phyloP scores from a whole-genome alignment of 495 filamentous ascomycete genomes.

The Hamigera avellanea region DNA sequence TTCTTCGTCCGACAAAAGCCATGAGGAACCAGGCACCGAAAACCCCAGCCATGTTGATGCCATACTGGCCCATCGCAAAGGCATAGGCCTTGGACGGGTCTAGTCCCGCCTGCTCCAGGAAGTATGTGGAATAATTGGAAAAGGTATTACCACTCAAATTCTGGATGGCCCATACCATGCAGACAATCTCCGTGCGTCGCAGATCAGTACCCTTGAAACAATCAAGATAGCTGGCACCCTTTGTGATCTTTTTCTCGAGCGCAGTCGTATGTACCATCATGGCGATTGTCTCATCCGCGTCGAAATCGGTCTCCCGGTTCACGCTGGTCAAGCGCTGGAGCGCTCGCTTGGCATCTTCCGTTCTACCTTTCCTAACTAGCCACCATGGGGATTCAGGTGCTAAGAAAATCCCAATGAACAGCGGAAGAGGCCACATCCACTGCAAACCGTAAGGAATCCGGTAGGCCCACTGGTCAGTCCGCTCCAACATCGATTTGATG shows the following conservation, averaged over 20 bases:
- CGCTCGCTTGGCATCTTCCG: constrained; percentile 55
- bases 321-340: constrained; percentile 54
- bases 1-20: constrained; percentile 53
- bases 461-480: constrained; percentile 53
- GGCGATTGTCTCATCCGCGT: constrained; percentile 63
- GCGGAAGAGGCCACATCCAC: constrained; percentile 77
- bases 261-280: constrained; percentile 82
- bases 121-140: constrained; percentile 72
- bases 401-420: constrained; percentile 57
- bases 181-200: constrained; percentile 67
- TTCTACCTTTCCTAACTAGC: constrained; percentile 60
- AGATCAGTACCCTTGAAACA: constrained; percentile 67
- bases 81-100: constrained; percentile 44
- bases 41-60: constrained; percentile 61
- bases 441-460: constrained; percentile 62
- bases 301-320: constrained; percentile 46
- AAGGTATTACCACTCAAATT: constrained; percentile 70
- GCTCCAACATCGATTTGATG: constrained; percentile 50
- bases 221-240: constrained; percentile 58
- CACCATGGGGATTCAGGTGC: constrained; percentile 77
- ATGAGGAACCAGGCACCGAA: constrained; percentile 68
- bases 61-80: constrained; percentile 65
- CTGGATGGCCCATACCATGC: constrained; percentile 77
- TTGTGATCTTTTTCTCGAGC: constrained; percentile 57
- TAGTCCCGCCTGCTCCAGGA: constrained; percentile 63